Conservation (phyloP, 176 grass and related monocot species). For the Zoysia pacifica region DNA sequence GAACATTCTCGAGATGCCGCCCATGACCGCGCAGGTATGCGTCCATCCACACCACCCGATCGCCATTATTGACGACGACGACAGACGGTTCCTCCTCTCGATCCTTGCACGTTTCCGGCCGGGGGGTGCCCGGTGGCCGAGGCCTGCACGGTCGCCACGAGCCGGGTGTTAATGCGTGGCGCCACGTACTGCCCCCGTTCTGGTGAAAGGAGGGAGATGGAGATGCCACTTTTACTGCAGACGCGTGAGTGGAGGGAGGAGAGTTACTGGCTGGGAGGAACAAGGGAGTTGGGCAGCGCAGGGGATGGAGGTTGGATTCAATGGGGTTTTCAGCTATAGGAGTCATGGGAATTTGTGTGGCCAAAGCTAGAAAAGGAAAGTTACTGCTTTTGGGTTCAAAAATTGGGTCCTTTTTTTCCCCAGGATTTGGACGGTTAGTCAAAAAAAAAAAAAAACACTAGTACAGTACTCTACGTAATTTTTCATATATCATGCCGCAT, state of each 20-base stretch:
- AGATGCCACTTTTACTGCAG: neutral
- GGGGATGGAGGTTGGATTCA: neutral
- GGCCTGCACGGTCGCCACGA: neutral
- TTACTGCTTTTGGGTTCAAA: no score
- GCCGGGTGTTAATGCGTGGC: slow-evolving; percentile 31
- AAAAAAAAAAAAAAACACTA: no score
- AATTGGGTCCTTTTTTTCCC: neutral
- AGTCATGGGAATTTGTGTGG: neutral
- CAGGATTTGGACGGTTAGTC: no score
- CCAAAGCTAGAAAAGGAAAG: neutral
- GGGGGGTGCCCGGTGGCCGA: no score
- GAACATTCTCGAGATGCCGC: slow-evolving; percentile 93
- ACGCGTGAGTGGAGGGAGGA: neutral
- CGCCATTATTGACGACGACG: neutral
- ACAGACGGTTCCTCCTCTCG: no score
- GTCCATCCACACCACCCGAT: neutral
- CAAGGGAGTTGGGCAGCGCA: neutral
- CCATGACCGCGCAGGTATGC: slow-evolving; percentile 82
- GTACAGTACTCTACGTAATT: no score
- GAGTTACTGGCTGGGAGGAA: no score
- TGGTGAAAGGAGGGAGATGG: neutral
- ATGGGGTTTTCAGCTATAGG: neutral
- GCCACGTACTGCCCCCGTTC: neutral
- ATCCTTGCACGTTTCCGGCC: neutral
- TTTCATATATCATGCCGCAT: no score